These are phyloP conservation scores for Dactylella cylindrospora DNA, from an alignment of 2,329 filamentous ascomycete genomes.

Conservation along the genomic window DNA sequence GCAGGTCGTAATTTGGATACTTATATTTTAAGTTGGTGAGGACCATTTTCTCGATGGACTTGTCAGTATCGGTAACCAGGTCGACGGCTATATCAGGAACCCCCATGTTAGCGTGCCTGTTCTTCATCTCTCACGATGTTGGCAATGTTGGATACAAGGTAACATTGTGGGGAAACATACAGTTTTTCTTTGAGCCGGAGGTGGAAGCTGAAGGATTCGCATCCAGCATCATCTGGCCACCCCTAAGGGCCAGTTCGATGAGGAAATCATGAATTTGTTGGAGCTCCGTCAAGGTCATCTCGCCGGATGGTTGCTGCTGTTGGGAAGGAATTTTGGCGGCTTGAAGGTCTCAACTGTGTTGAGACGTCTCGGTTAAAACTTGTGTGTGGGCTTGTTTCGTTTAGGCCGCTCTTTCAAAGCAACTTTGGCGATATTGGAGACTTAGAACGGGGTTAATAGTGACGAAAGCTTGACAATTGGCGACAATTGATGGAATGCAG, in stretches of 20 bases:
- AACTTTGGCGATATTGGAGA: conserved; percentile 19
- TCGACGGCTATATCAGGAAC: conserved; percentile 60
- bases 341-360: conserved; percentile 26
- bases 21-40: conserved; percentile 57
- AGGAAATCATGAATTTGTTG: conserved; percentile 61
- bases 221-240: conserved; percentile 54
- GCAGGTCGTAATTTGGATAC: conserved; percentile 65
- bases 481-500: not conserved
- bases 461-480: conserved; percentile 2
- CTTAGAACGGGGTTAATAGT: conserved; percentile 16
- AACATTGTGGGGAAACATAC: conserved; percentile 51
- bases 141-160: not conserved
- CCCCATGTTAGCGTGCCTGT: conserved; percentile 23
- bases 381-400: not conserved
- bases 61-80: conserved; percentile 68
- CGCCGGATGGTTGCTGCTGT: conserved; percentile 27
- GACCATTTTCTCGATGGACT: conserved; percentile 67
- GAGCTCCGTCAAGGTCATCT: conserved; percentile 43
- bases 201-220: conserved; percentile 56
- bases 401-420: conserved; percentile 18
- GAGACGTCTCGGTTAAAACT: conserved; percentile 33
- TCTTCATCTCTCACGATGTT: not conserved
- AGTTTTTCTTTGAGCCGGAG: conserved; percentile 67
- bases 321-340: conserved; percentile 44
- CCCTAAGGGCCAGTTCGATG: conserved; percentile 63